Conservation (phyloP, 2,329 filamentous ascomycete genomes). For the Stagonosporopsis vannaccii region DNA sequence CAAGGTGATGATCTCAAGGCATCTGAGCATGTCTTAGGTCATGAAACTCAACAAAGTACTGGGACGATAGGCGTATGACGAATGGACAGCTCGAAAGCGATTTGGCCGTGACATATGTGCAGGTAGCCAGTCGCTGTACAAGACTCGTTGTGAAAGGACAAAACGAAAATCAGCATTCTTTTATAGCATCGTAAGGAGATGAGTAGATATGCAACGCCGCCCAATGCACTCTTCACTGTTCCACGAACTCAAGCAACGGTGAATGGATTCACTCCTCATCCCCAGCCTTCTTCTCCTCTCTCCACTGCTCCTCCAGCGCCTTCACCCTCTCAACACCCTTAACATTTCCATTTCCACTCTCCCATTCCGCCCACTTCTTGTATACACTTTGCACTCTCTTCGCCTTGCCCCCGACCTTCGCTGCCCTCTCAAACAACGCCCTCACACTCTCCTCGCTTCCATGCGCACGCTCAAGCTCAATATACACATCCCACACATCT, state of each 20-base stretch:
- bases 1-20: no score
- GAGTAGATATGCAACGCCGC: constrained; percentile 15
- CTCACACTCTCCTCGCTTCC: constrained; percentile 66
- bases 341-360: constrained; percentile 72
- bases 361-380: constrained; percentile 89
- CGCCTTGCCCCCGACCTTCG: constrained; percentile 71
- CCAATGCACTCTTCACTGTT: constrained; percentile 4
- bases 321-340: constrained; percentile 76
- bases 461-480: constrained; percentile 80
- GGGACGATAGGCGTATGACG: no score
- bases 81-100: no score
- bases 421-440: constrained; percentile 82
- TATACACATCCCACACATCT: constrained; percentile 90
- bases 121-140: no score
- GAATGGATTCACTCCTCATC: constrained; percentile 21
- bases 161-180: constrained; percentile 1
- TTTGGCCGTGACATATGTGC: no score
- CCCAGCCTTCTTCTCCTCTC: constrained; percentile 52
- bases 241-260: not conserved
- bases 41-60: no score
- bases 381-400: constrained; percentile 88
- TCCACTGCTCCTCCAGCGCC: constrained; percentile 74
- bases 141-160: no score
- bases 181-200: not conserved
- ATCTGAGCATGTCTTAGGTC: no score